phyloP scores from a whole-genome alignment of 2,329 filamentous ascomycete species.

The Aureobasidium zeae region DNA sequence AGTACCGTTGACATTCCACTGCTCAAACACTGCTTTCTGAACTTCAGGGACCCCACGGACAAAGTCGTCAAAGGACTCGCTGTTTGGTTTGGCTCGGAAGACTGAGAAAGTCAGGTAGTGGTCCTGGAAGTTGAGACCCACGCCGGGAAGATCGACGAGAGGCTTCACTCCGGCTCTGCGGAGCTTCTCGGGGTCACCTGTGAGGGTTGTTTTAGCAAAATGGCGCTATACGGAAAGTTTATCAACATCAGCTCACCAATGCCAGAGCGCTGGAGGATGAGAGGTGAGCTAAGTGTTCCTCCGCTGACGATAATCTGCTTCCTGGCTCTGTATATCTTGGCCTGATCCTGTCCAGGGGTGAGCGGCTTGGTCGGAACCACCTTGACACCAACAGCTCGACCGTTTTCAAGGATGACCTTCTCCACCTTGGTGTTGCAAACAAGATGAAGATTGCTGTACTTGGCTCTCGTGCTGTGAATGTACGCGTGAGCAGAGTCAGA shows the following conservation, averaged over 20 bases:
- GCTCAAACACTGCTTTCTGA: conserved; percentile 64
- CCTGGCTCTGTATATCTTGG: conserved; percentile 55
- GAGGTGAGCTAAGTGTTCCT: conserved; percentile 62
- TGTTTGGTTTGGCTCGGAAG: conserved; percentile 63
- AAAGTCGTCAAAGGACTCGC: conserved; percentile 74
- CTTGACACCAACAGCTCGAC: conserved; percentile 60
- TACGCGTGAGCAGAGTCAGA: conserved; percentile 72
- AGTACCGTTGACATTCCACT: conserved; percentile 72
- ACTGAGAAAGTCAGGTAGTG: conserved; percentile 64
- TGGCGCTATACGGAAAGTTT: no score
- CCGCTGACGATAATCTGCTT: conserved; percentile 67
- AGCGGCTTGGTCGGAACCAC: conserved; percentile 64
- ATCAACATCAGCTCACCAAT: conserved; percentile 43
- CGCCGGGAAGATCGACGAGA: conserved; percentile 60
- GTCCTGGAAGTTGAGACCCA: conserved; percentile 69
- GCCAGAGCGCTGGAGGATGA: conserved; percentile 67
- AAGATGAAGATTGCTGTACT: conserved; percentile 62
- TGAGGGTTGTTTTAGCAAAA: no score
- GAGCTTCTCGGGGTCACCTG: conserved; percentile 59
- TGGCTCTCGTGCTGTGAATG: conserved; percentile 63
- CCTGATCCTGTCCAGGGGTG: conserved; percentile 42
- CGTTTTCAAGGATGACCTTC: conserved; percentile 65
- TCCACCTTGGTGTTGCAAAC: conserved; percentile 69
- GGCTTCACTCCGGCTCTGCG: conserved; percentile 58
- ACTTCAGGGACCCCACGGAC: conserved; percentile 61